phyloP scores from a whole-genome alignment of 345 rosid species.

The Euphorbia peplus region DNA sequence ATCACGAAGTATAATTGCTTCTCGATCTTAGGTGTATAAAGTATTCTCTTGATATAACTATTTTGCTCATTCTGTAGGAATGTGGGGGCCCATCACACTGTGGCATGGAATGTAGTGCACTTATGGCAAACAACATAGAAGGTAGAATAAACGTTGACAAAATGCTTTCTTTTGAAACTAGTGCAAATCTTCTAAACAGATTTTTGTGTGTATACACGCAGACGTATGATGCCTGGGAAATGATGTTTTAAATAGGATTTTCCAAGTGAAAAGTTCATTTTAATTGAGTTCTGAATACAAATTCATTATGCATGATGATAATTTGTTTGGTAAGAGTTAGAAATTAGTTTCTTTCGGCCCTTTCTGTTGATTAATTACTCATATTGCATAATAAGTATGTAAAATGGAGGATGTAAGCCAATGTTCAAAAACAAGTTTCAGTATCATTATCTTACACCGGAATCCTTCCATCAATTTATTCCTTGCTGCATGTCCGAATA shows the following conservation, averaged over 20 bases:
- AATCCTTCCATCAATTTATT: neutral
- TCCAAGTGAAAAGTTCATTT: neutral
- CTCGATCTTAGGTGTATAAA: neutral
- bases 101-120: constrained; percentile 80
- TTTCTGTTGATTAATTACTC: neutral
- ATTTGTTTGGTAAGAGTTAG: neutral
- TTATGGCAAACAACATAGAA: constrained; percentile 49
- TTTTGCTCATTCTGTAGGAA: constrained; percentile 39
- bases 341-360: neutral
- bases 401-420: neutral
- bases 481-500: neutral
- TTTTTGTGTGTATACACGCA: neutral
- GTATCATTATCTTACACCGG: neutral
- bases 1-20: neutral
- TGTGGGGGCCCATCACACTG: constrained; percentile 83
- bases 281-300: neutral
- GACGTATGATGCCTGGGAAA: neutral
- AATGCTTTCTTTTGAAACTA: neutral
- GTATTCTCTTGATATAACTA: neutral
- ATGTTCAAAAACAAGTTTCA: neutral
- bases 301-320: neutral
- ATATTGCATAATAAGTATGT: neutral
- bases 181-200: neutral
- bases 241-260: neutral
- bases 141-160: constrained; percentile 42